Evolutionary conservation across 164 flowering plant genomes (phyloP).

Genomic region (Santalum album): DNA sequence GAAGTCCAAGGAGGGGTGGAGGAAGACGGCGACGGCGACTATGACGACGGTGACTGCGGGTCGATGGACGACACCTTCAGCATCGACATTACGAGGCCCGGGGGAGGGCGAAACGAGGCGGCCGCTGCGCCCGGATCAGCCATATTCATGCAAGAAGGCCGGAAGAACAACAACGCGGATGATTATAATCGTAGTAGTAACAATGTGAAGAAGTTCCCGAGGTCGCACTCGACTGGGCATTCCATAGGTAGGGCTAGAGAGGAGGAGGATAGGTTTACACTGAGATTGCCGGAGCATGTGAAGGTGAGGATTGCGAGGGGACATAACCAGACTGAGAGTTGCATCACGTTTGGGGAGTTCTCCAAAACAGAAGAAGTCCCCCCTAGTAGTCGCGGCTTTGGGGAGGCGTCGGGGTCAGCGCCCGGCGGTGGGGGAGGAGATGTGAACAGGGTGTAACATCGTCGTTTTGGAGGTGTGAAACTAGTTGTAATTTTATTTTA

Average conservation of each 20-base stretch:
- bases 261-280: constrained; percentile 36
- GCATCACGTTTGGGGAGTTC: too few species aligned
- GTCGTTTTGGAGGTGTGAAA: too few species aligned
- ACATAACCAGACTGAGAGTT: too few species aligned
- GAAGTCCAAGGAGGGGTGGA: background rate
- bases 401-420: too few species aligned
- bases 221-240: constrained; percentile 73
- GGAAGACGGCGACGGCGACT: background rate
- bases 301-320: constrained; percentile 13
- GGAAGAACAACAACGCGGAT: background rate
- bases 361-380: too few species aligned
- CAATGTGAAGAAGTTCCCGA: constrained; percentile 22
- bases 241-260: constrained; percentile 23
- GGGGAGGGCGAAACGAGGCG: constrained; percentile 8
- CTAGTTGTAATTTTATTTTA: too few species aligned
- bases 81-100: constrained; percentile 25
- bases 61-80: constrained; percentile 9
- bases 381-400: too few species aligned
- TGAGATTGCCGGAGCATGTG: constrained; percentile 46
- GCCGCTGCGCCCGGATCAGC: background rate
- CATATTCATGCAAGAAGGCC: background rate
- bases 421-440: too few species aligned
- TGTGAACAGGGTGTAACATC: too few species aligned
- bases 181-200: background rate
- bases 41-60: background rate